Percentiles rank a stretch among this genome's conserved stretches.
These are phyloP conservation scores for Cunninghamia lanceolata DNA, from an alignment of 75 land plant species.

Conservation along the genomic window DNA sequence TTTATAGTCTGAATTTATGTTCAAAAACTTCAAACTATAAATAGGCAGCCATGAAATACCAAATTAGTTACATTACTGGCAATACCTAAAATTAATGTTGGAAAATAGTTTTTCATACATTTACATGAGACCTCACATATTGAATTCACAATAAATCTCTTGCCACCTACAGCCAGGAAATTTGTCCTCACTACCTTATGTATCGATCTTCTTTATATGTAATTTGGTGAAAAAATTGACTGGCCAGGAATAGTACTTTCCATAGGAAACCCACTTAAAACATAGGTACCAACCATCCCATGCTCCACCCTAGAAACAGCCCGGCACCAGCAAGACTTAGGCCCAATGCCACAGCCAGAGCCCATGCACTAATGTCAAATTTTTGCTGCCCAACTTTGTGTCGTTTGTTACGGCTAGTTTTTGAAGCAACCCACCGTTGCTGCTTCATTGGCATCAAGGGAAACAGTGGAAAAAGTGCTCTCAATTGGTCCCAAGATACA, in stretches of 20 bases:
- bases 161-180: neutral
- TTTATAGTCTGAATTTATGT: neutral
- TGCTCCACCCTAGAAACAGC: constrained; percentile 78
- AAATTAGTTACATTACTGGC: neutral
- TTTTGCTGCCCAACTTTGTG: constrained; percentile 12
- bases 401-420: constrained; percentile 10
- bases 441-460: constrained; percentile 34
- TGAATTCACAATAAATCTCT: neutral
- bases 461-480: constrained; percentile 32
- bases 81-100: neutral
- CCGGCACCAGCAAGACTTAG: constrained; percentile 89
- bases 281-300: constrained; percentile 76
- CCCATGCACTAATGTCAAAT: constrained; percentile 20
- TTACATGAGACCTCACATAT: neutral
- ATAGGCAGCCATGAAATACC: neutral
- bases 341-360: constrained; percentile 70
- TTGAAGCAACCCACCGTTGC: constrained; percentile 2
- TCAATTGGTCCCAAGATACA: constrained; percentile 18
- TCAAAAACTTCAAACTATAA: neutral
- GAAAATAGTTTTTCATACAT: neutral
- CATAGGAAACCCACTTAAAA: constrained; percentile 17
- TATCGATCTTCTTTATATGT: neutral
- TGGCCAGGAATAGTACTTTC: neutral
- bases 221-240: neutral
- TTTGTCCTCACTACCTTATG: neutral